Evolutionary conservation across 768 basidiomycete genomes (phyloP), one percentile per base, ranked within the genome.

Genomic region (Lactarius indigo): DNA sequence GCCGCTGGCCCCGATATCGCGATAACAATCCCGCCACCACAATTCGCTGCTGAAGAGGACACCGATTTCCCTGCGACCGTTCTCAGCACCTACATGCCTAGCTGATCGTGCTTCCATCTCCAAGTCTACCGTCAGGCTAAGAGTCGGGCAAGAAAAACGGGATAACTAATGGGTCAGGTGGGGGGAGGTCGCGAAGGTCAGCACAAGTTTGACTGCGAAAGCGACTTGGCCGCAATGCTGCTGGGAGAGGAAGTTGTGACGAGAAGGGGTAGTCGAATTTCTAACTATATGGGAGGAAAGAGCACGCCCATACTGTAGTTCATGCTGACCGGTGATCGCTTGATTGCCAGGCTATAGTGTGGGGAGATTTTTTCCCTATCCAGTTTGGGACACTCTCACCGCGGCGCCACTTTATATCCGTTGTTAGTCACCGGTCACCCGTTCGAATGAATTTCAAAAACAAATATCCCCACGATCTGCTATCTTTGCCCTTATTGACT

Each of bases 1-100:
- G 10, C 67, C 67, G 4, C 30, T 41, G 26, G 31, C n/a, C 44
- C 42, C 64, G 42, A 68, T 41, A n/a, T 59, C 58, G n/a, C 13
- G 58, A 59, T 65, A 68, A 35, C 28, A 52, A 59, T 61, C 37
- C 23, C 64, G 31, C 67, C 67, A 68, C 65, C 65, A 66, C 8
- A 52, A 3, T 37, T 66, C 65, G 28, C 65, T 66, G 18, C 30
- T 26, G 50, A 59, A 66, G 4, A 66, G 61, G 23, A 17, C 47
- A 2, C 65, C 65, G 31, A 59, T 20, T 44, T 63, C 61, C 20
- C 50, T 50, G 17, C 15, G 35, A 37, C 12, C 35, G 12, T 37
- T 28, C 37, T 10, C 37, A 23, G 35, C 9, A 12, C 20, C 42
- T 20, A 31, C 23, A 3, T 4, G 31, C 26, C 1, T 12, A 7